Evolutionary conservation across 192 early-diverging fungal species (phyloP).

Genomic region (Coemansia sp.): DNA sequence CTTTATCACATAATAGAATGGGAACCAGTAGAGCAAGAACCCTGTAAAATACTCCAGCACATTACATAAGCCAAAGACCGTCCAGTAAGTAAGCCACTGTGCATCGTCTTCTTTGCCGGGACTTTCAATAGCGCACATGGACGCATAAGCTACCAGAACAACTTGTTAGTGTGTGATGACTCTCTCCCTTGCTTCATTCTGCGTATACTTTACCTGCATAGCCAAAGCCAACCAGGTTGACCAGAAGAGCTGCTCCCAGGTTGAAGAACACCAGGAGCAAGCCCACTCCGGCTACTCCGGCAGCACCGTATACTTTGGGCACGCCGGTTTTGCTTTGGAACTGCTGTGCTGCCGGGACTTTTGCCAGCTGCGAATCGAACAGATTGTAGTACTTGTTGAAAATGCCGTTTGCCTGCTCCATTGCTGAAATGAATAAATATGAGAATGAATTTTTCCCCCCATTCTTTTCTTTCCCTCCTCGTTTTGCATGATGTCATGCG

Average conservation of each 20-base stretch:
- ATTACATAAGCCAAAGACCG: constrained; percentile 86
- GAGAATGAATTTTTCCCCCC: not conserved
- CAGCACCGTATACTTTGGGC: constrained; percentile 82
- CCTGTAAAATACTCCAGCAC: constrained; percentile 90
- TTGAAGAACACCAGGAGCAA: constrained; percentile 88
- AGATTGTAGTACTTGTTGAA: constrained; percentile 47
- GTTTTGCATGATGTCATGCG: constrained; percentile 5
- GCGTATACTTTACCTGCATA: constrained; percentile 68
- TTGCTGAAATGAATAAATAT: not conserved
- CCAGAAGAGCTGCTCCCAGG: constrained; percentile 72
- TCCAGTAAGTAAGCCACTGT: constrained; percentile 92
- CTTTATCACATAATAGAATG: constrained; percentile 95
- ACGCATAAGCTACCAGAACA: constrained; percentile 67
- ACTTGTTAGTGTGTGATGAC: not conserved
- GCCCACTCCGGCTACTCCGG: constrained; percentile 61
- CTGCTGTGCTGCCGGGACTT: constrained; percentile 61
- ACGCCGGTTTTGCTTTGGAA: constrained; percentile 76
- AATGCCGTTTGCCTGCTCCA: constrained; percentile 43
- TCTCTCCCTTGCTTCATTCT: not conserved
- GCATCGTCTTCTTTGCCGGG: constrained; percentile 72
- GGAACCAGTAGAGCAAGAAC: constrained; percentile 86
- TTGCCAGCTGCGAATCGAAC: constrained; percentile 69
- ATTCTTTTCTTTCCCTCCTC: not conserved
- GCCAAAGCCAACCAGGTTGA: constrained; percentile 82
- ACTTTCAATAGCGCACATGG: constrained; percentile 89